Base-by-base conservation (phyloP, 352 stramenopile species). In the Phytophthora syringae region DNA sequence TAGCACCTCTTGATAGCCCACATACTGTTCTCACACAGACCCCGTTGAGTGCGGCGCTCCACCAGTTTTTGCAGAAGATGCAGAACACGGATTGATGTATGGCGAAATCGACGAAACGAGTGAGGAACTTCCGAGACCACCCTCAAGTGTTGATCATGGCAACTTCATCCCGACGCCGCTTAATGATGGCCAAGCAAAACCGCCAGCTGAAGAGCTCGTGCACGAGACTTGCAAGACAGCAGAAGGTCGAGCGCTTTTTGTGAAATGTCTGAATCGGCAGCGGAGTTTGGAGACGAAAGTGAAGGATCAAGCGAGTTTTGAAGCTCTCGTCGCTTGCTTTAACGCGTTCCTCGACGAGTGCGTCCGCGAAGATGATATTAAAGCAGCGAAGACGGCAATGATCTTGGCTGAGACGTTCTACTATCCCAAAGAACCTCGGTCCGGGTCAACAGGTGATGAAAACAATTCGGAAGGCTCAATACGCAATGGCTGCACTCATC, bases 391-490 rank as follows among this genome's bases (percentile, higher is more conserved):
- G 72, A 95, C 85, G 1, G 87, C 87, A 27, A 95, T 95, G 84
- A 95, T 95, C 36, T 73, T 95, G 22, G 83, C 87, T 1, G 87
- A 93, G 47, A 95, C 87, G 2, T 95, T 95, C 44, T 95, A 94
- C 42, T 57, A 66, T 11, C 70, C 70, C 3, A 78, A 74, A 48
- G 28, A 51, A 12, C n/a, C 15, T 50, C 32, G 34, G 20, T 32
- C 36, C 22, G n/a, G 12, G 47, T 48, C 47, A 40, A 39, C 20
- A 15, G 42, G 36, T 13, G 52, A 55, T 5, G 40, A 47, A 18
- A 45, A 43, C 40, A 42, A 66, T 27, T 2, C 27, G 5, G 11
- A 1, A 11, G 53, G 45, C 5, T 21, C 36, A 25, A 48, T n/a
- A 52, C 22, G 43, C 13, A 58, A 74, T 50, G 49, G 44, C 16